Evolutionary conservation across 2,329 filamentous ascomycete genomes (phyloP).

Genomic region (Talaromyces sp.): DNA sequence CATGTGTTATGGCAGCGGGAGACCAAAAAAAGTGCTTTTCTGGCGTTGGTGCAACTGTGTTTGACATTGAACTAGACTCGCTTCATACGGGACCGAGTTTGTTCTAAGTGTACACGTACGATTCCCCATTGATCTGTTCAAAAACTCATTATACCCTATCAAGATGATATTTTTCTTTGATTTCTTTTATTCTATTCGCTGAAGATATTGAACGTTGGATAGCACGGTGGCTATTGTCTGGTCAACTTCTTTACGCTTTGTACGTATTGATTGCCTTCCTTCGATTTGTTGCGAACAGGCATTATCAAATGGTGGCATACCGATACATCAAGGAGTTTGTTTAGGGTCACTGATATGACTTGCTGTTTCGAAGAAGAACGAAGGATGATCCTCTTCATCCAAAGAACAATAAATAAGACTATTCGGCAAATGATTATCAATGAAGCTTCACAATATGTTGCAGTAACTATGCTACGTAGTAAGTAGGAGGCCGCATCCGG

Average conservation of each 20-base stretch:
- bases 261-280: neutral
- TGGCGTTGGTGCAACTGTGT: conserved; percentile 17
- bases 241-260: neutral
- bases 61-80: conserved; percentile 4
- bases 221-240: neutral
- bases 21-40: conserved; percentile 18
- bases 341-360: neutral
- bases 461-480: neutral
- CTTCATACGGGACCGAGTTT: conserved; percentile 4
- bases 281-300: neutral
- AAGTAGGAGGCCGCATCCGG: conserved; percentile 1
- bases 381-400: neutral
- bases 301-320: neutral
- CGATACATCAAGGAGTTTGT: neutral
- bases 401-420: neutral
- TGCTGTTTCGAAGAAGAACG: neutral
- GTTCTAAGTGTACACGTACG: conserved; percentile 16
- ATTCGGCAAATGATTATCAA: neutral
- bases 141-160: conserved; percentile 17
- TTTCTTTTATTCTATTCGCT: neutral
- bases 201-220: neutral
- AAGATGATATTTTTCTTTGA: conserved; percentile 7
- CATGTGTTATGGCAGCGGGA: conserved; percentile 20
- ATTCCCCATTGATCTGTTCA: conserved; percentile 7
- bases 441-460: neutral